A percentile compares a stretch with the other conserved stretches of the same genome.
These are phyloP conservation scores for Aspergillus tanneri DNA, from an alignment of 2,329 filamentous ascomycete genomes.

Conservation along the genomic window DNA sequence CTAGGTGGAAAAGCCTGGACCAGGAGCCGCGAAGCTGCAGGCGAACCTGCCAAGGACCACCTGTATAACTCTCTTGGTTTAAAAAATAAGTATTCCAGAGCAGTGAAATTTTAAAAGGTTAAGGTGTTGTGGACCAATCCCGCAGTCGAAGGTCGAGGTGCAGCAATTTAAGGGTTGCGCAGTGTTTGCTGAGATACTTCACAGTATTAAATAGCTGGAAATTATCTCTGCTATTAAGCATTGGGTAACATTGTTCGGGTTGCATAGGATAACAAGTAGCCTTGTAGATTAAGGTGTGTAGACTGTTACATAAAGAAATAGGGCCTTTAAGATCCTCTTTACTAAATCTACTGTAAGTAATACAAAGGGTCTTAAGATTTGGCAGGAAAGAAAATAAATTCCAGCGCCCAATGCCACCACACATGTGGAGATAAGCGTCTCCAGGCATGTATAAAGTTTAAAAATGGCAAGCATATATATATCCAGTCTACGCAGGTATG, in stretches of 20 bases:
- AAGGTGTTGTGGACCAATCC: not conserved
- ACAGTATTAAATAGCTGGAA: not conserved
- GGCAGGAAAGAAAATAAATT: conserved; percentile 6
- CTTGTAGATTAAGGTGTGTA: conserved; percentile 10
- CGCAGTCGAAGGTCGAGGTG: conserved; percentile 3
- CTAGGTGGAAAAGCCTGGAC: not conserved
- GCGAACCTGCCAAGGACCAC: not conserved
- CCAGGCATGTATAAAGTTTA: conserved; percentile 1
- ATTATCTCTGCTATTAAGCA: not conserved
- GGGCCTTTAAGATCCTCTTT: conserved; percentile 1
- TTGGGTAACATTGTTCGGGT: not conserved
- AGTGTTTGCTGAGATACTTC: not conserved
- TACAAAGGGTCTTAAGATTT: conserved; percentile 6
- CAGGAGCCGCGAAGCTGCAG: not conserved
- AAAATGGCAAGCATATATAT: not conserved
- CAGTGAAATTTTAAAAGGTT: conserved; percentile 1
- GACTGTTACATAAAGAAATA: conserved; percentile 1
- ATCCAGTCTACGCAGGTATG: not conserved
- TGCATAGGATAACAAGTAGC: not conserved
- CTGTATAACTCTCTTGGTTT: conserved; percentile 2
- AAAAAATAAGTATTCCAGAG: conserved; percentile 7
- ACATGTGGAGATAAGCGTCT: conserved; percentile 13
- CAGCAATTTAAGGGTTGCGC: conserved; percentile 4
- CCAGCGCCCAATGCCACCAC: not conserved
- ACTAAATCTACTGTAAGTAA: conserved; percentile 6